Evolutionary conservation across 1,284 basidiomycete genomes (phyloP).

Genomic region (Tilletia caries): DNA sequence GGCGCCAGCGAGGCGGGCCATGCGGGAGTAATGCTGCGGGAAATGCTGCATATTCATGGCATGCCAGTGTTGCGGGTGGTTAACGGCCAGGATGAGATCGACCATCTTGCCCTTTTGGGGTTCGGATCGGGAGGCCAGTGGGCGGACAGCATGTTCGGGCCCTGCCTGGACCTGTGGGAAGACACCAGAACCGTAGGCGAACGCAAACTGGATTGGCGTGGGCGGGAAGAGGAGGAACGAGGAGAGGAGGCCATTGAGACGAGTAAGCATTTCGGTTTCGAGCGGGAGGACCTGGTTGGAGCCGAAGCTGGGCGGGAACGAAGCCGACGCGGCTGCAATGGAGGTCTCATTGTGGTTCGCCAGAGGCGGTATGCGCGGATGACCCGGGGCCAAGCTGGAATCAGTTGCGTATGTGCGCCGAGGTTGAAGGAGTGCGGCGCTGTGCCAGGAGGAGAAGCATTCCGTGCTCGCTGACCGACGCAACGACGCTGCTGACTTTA

Average conservation of each 20-base stretch:
- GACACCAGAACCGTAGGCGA: constrained; percentile 90
- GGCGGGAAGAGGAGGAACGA: constrained; percentile 59
- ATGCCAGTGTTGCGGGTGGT: constrained; percentile 87
- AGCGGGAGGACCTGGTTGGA: constrained; percentile 41
- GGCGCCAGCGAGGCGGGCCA: constrained; percentile 75
- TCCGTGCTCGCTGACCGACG: too few species aligned
- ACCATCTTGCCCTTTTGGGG: constrained; percentile 62
- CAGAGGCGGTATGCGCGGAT: not conserved
- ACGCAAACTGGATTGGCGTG: constrained; percentile 83
- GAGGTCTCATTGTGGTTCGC: not conserved
- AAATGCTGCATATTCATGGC: constrained; percentile 86
- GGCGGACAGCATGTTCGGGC: constrained; percentile 31
- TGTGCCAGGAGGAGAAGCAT: not conserved
- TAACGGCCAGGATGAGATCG: constrained; percentile 92
- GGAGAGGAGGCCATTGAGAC: constrained; percentile 30
- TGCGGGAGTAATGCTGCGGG: constrained; percentile 82
- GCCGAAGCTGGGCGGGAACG: constrained; percentile 40
- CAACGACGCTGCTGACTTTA: too few species aligned
- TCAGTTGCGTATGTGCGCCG: not conserved
- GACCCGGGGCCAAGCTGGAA: not conserved
- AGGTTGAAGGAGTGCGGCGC: too few species aligned
- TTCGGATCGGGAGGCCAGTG: not conserved
- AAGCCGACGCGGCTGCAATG: constrained; percentile 13
- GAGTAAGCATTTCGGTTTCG: constrained; percentile 19
- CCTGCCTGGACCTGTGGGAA: constrained; percentile 75